Base-by-base conservation (phyloP, 169 alveolate species). In the Cytauxzoon felis region DNA sequence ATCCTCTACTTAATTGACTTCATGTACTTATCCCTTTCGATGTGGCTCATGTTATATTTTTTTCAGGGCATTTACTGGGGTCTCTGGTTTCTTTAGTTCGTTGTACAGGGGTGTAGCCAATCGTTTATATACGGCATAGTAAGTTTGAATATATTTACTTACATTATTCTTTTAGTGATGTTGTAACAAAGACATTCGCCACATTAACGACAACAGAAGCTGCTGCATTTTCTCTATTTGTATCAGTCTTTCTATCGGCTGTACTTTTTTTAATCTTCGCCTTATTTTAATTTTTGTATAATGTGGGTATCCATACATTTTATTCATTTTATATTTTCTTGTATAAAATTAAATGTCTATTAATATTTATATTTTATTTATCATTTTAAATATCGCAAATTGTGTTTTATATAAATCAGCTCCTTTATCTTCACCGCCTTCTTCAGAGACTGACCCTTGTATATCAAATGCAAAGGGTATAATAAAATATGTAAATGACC, bases 391-490 rank as follows among this genome's bases (percentile, higher is more conserved):
- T 7, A 43, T 43, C 33, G 7, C 19, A 4, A 43, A 21, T 7
- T 21, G 24, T n/a, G n/a, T n/a, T n/a, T n/a, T n/a, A n/a, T n/a
- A n/a, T n/a, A n/a, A n/a, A n/a, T n/a, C n/a, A n/a, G n/a, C n/a
- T n/a, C n/a, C n/a, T n/a, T n/a, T n/a, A n/a, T n/a, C n/a, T n/a
- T n/a, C n/a, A n/a, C n/a, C n/a, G n/a, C n/a, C n/a, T n/a, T n/a
- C n/a, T n/a, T n/a, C n/a, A n/a, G n/a, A n/a, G n/a, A n/a, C n/a
- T 1, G 67, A 43, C 16, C 16, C 38, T 6, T 59, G 69, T 43
- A 26, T 43, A 23, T 54, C 59, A 59, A 21, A 43, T 3, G 30
- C 69, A 1, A 54, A 59, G 19, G 69, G 69, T 43, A 59, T 59
- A 40, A 9, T 59, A 5, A 33, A 54, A 1, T 26, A 43, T 5